Evolutionary conservation across 176 grass and related monocot species (phyloP), one percentile per base, ranked within the genome.

Genomic region (Raddia distichophylla): DNA sequence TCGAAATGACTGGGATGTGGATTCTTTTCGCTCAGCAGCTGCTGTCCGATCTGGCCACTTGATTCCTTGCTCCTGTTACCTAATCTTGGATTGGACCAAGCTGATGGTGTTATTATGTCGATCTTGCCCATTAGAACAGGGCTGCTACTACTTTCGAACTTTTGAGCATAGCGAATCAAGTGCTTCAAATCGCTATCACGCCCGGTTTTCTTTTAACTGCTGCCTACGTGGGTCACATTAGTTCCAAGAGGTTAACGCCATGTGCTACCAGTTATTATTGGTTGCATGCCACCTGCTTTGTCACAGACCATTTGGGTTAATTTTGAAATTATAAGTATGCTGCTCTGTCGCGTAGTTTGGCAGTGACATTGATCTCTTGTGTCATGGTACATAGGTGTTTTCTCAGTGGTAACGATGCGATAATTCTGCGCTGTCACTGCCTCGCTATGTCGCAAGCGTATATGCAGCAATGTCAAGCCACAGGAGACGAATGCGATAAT

Each of bases 1-100:
- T 72, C 11, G 3, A 51, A 45, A 86, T 90, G 83, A 86, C 73
- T 81, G 11, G 83, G 73, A 78, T 54, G 5, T 10, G 58, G 78
- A 51, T 86, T 67, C 88, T 90, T 90, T 89, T 54, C 15, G 73
- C 27, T 85, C 83, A 86, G 87, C 83, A 52, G 51, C 17, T 65
- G 71, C 51, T 71, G 76, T 81, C 63, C 9, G 77, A 81, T 85
- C 76, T 84, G 75, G 10, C 64, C 56, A 81, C 68, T 84, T 84
- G 86, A 79, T 84, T n/a, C 74, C 42, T 18, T 33, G 13, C 5
- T 58, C 52, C 10, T 44, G 19, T 55, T 53, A 78, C 64, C 17
- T 65, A 80, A 85, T 56, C 48, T 13, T 20, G 35, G 35, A 76
- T 55, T 55, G 44, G 45, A 4, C 9, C 13, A 46, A 67, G 32